phyloP scores from a whole-genome alignment of 345 rosid genomes.

The Aquilaria yunnanensis region DNA sequence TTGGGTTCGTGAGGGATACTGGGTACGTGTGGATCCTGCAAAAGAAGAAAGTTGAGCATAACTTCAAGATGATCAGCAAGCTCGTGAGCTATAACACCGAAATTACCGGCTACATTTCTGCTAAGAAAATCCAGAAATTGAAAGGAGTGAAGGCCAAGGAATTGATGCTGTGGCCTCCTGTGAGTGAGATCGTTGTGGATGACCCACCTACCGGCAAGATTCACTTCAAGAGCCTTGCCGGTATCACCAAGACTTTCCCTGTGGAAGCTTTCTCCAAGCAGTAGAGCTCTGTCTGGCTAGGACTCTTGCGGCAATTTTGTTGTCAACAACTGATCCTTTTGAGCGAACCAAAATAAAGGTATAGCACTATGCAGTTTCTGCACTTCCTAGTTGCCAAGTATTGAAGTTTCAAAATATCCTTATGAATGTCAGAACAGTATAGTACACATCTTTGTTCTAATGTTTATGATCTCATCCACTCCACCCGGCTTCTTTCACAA shows the following conservation, averaged over 20 bases:
- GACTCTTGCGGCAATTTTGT: too few relatives aligned
- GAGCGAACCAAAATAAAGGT: too few relatives aligned
- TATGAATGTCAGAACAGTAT: too few relatives aligned
- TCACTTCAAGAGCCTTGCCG: slow-evolving; percentile 51
- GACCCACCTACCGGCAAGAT: slow-evolving; percentile 31
- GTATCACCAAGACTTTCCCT: slow-evolving; percentile 55
- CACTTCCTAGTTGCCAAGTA: too few relatives aligned
- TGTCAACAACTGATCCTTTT: too few relatives aligned
- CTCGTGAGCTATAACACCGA: slow-evolving; percentile 35
- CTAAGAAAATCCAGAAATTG: slow-evolving; percentile 41
- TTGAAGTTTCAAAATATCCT: too few relatives aligned
- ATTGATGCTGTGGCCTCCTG: slow-evolving; percentile 44
- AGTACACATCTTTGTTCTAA: too few relatives aligned
- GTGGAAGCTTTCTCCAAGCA: slow-evolving; percentile 28
- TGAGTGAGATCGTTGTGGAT: slow-evolving; percentile 37
- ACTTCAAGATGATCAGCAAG: slow-evolving; percentile 41
- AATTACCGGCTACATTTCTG: slow-evolving; percentile 30
- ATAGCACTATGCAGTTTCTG: too few relatives aligned
- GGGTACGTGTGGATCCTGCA: slow-evolving; percentile 59
- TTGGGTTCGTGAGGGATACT: slow-evolving; percentile 36
- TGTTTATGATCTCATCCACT: too few relatives aligned
- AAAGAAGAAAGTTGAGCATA: slow-evolving; percentile 39
- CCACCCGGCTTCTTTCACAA: too few relatives aligned
- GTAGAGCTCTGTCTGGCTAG: neutral
- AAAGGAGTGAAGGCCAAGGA: slow-evolving; percentile 69